A percentile compares a stretch with the other conserved stretches of the same genome.
Conservation (phyloP, 371 early-diverging fungal genomes). For the Mortierella sp. region DNA sequence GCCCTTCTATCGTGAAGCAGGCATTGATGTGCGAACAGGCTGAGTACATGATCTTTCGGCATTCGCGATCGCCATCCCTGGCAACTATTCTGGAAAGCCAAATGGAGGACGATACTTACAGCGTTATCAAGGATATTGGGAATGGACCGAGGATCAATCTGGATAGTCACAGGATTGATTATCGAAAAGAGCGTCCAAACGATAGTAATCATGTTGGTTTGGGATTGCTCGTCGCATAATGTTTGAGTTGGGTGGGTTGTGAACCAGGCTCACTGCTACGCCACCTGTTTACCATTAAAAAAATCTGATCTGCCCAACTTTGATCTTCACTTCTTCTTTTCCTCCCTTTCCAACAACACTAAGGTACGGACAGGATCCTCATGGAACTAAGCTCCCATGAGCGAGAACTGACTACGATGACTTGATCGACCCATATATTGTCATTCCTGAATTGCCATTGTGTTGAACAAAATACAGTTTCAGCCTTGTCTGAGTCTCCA, state of each 20-base stretch:
- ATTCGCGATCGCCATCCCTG: constrained; percentile 43
- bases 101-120: constrained; percentile 9
- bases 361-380: constrained; percentile 2
- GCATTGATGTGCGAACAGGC: constrained; percentile 37
- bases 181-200: no score
- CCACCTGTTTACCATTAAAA: no score
- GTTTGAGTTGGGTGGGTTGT: no score
- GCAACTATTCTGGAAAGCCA: constrained; percentile 37
- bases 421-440: constrained; percentile 43
- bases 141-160: neutral
- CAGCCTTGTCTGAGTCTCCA: constrained; percentile 55
- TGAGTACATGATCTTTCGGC: constrained; percentile 43
- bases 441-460: constrained; percentile 54
- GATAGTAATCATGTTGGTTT: no score
- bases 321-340: constrained; percentile 12
- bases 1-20: constrained; percentile 38
- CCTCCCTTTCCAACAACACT: neutral
- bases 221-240: no score
- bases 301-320: no score
- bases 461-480: constrained; percentile 53
- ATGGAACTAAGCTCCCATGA: neutral
- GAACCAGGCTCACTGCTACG: no score
- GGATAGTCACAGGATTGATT: neutral
- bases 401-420: constrained; percentile 14
- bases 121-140: neutral